These are phyloP conservation scores for Saccharomycopsis oosterbeekiorum DNA, from an alignment of 805 yeast genomes.

Conservation along the genomic window DNA sequence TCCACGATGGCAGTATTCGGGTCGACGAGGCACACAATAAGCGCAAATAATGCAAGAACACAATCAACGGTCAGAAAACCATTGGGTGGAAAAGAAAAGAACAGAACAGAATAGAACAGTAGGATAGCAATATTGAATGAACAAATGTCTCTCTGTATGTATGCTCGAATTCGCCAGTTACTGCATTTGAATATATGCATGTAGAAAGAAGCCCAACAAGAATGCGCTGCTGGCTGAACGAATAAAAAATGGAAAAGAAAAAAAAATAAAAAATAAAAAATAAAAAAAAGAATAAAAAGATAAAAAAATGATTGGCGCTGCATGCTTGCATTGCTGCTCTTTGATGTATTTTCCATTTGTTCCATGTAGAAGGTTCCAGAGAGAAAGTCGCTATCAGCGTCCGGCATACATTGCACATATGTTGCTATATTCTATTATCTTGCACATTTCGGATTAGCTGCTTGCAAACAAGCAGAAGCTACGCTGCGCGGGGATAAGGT, in stretches of 20 bases:
- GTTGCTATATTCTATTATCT: no score
- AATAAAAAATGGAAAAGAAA: no score
- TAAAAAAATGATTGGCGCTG: constrained; percentile 1
- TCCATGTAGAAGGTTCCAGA: not conserved
- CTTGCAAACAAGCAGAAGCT: no score
- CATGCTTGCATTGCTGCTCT: not conserved
- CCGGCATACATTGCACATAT: no score
- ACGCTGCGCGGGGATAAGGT: no score
- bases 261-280: no score
- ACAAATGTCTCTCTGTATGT: not conserved
- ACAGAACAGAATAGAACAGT: not conserved
- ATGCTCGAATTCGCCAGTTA: not conserved
- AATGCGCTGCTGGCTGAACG: not conserved
- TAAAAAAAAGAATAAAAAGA: not conserved
- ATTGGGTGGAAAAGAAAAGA: not conserved
- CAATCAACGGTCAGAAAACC: not conserved
- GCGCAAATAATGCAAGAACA: not conserved
- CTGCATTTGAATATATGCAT: constrained; percentile 1
- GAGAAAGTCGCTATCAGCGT: not conserved
- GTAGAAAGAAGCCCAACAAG: not conserved
- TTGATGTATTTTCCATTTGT: not conserved
- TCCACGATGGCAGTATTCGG: not conserved
- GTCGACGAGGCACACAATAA: not conserved
- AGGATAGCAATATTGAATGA: not conserved
- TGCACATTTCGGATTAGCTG: no score